Conservation (phyloP, 371 early-diverging fungal species). For the Entomophthora muscae region DNA sequence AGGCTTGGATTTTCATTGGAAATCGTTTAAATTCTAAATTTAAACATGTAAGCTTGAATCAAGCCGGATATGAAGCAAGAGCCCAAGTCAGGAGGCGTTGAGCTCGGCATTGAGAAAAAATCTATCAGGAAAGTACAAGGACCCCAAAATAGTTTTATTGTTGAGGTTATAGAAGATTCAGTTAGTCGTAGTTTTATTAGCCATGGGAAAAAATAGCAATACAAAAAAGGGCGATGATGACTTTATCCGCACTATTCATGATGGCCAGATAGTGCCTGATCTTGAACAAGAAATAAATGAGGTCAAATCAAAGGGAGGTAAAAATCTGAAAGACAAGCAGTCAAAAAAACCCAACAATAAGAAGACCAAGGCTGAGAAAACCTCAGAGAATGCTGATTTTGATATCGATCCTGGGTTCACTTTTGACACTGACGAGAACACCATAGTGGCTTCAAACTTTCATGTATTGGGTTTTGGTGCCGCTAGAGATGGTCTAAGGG, state of each 20-base stretch:
- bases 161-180: no score
- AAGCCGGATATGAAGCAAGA: no score
- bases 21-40: no score
- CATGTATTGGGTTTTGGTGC: conserved; percentile 69
- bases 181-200: no score
- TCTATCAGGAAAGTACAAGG: no score
- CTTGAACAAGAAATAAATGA: neutral
- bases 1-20: no score
- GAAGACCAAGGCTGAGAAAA: neutral
- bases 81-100: no score
- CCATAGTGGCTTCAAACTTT: conserved; percentile 21
- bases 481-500: conserved; percentile 53
- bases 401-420: conserved; percentile 47
- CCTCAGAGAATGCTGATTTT: conserved; percentile 5
- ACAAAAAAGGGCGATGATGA: no score
- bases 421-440: conserved; percentile 55
- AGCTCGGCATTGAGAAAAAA: no score
- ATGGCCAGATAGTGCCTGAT: neutral
- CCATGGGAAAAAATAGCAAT: no score
- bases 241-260: neutral
- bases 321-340: neutral
- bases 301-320: neutral
- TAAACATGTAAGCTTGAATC: no score
- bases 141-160: no score
- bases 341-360: conserved; percentile 3